A percentile compares a stretch with the other conserved stretches of the same genome.
Conservation (phyloP, 2,329 filamentous ascomycete genomes). For the Tricladium varicosporioides region DNA sequence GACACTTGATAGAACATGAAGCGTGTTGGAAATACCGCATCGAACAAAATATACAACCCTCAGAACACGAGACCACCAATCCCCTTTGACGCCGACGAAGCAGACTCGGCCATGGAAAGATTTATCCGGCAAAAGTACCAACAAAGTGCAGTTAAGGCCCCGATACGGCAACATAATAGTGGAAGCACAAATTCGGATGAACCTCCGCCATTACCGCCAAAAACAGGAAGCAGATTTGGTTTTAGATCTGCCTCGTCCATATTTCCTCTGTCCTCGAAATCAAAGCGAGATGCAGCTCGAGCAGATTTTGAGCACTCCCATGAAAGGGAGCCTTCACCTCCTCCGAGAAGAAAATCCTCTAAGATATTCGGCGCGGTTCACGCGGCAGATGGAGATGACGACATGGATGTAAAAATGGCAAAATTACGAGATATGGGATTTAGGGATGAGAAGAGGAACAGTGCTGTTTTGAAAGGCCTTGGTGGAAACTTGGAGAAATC, state of each 20-base stretch:
- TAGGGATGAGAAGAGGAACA: conserved; percentile 75
- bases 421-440: conserved; percentile 91
- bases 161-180: conserved; percentile 37
- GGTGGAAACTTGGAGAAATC: conserved; percentile 83
- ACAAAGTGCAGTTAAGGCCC: conserved; percentile 49
- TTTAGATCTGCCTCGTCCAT: conserved; percentile 61
- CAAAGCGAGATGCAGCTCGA: conserved; percentile 26
- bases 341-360: conserved; percentile 54
- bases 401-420: conserved; percentile 72
- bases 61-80: conserved; percentile 78
- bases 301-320: conserved; percentile 15
- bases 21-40: conserved; percentile 79
- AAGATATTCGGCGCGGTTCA: conserved; percentile 69
- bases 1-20: conserved; percentile 75
- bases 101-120: conserved; percentile 89
- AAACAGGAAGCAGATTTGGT: conserved; percentile 57
- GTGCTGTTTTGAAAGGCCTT: conserved; percentile 75
- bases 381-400: conserved; percentile 49
- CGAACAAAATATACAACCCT: conserved; percentile 89
- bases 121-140: conserved; percentile 96
- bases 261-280: conserved; percentile 51
- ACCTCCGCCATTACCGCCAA: conserved; percentile 57
- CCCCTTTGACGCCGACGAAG: conserved; percentile 87
- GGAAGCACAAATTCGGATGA: conserved; percentile 54
- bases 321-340: conserved; percentile 27